Evolutionary conservation across 768 basidiomycete genomes (phyloP).

Genomic region (Grammothele lineata): DNA sequence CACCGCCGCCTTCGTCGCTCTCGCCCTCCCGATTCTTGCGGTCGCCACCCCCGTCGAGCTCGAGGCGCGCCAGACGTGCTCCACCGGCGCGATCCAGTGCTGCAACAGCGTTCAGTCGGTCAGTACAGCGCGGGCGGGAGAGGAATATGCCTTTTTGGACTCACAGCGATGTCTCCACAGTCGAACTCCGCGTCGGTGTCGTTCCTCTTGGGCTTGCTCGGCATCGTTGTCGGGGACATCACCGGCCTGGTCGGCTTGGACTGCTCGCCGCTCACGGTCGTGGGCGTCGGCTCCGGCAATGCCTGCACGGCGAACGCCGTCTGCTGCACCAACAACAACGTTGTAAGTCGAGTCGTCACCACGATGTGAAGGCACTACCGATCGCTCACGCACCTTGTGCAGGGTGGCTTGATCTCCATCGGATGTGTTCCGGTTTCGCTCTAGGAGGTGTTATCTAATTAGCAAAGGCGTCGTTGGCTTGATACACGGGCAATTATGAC

Average conservation of each 20-base stretch:
- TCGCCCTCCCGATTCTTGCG: constrained; percentile 18
- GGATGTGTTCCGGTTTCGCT: too few species aligned
- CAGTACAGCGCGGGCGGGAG: too few species aligned
- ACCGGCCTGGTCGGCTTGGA: constrained; percentile 19
- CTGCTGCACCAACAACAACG: constrained; percentile 24
- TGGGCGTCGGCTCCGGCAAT: constrained; percentile 20
- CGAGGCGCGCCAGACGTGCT: constrained; percentile 10
- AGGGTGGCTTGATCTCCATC: not conserved
- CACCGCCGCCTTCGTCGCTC: constrained; percentile 1
- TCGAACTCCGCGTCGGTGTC: constrained; percentile 8
- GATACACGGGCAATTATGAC: too few species aligned
- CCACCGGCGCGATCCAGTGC: constrained; percentile 14
- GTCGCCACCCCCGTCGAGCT: constrained; percentile 16
- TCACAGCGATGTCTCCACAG: not conserved
- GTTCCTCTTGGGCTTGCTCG: constrained; percentile 18
- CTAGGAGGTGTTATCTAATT: too few species aligned
- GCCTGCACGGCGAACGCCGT: constrained; percentile 19
- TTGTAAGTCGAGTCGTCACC: not conserved
- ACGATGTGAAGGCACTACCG: too few species aligned
- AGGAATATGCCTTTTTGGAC: not conserved
- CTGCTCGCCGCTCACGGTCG: constrained; percentile 22
- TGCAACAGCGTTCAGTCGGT: constrained; percentile 5
- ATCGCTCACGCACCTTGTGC: too few species aligned
- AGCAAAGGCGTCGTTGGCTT: too few species aligned
- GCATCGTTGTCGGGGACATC: constrained; percentile 19